Evolutionary conservation across 345 rosid genomes (phyloP).

Genomic region (Eucalyptus erythrocorys): DNA sequence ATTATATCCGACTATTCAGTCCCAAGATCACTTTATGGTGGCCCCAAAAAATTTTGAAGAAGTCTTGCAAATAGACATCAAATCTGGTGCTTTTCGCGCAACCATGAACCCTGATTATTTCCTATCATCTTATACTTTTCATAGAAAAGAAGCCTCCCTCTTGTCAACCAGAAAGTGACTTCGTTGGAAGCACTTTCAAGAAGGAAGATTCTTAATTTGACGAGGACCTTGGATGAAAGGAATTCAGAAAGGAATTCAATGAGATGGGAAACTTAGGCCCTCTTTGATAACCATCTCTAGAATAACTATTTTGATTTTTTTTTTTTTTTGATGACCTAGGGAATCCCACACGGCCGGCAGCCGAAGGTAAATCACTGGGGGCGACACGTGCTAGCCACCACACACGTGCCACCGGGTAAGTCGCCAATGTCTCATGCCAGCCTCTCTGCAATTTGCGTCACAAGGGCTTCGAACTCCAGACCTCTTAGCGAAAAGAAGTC

Average conservation of each 20-base stretch:
- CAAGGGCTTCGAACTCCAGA: too few species aligned
- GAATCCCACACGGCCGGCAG: too few species aligned
- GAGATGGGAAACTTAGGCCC: neutral
- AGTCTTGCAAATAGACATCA: neutral
- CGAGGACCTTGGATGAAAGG: neutral
- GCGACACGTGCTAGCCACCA: too few species aligned
- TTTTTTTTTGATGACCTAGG: too few species aligned
- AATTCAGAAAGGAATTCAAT: too few species aligned
- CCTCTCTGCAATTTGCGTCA: too few species aligned
- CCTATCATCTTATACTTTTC: neutral
- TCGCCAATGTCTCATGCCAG: too few species aligned
- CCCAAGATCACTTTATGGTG: neutral
- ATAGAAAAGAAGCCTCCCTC: neutral
- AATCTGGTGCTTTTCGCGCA: neutral
- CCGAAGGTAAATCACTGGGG: too few species aligned
- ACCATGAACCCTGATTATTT: neutral
- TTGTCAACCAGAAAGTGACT: neutral
- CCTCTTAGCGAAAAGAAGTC: too few species aligned
- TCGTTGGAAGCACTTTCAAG: neutral
- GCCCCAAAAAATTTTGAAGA: neutral
- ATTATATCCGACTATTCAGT: neutral
- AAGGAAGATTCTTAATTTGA: neutral
- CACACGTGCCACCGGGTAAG: too few species aligned
- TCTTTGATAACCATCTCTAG: fast-evolving
- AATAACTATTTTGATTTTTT: too few species aligned